Base-by-base conservation (phyloP, 352 stramenopile species). In the Aphanomyces cochlioides region DNA sequence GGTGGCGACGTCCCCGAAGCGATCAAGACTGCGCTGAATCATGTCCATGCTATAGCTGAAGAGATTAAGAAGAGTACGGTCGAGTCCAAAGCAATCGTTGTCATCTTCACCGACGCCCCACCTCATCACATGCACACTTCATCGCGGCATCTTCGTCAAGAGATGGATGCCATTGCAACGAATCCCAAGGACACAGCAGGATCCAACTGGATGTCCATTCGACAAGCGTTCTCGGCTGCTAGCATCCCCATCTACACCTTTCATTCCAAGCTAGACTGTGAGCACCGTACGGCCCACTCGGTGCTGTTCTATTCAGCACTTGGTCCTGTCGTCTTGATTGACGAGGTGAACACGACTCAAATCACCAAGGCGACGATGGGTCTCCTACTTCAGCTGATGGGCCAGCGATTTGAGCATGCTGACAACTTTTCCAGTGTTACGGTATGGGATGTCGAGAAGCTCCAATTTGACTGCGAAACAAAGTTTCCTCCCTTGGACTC, bases 301-400 rank as follows among this genome's bases (percentile, higher is more conserved):
- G 54, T 41, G 10, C 4, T 64, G 10, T 70, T 70, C 61, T 70
- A 70, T 17, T 17, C 43, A 21, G 43, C 53, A 7, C 17, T 70
- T 13, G 64, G 64, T 6, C 64, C 64, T 7, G 45, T 70, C 3
- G 40, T 70, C 36, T 17, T 64, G 6, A n/a, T 70, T 5, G 39
- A 60, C 10, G 38, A 47, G 0, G 37, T 17, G 34, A 48, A n/a
- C 5, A 53, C 64, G 45, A 70, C 36, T 28, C 36, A 7, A n/a
- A 70, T 70, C 48, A 70, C 64, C 13, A 61, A 70, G 54, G 47
- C 64, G 15, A 63, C 64, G 17, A 70, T 70, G 36, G 47, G 64
- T 15, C 50, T 70, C 7, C 54, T 70, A 0, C 47, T 64, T 19
- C 50, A 70, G 54, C 38, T 70, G n/a, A 70, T 70, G 64, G 45